Percentiles rank a stretch among this genome's conserved stretches.
Conservation (phyloP, 495 filamentous ascomycete species). For the Glutinoglossum americanum region DNA sequence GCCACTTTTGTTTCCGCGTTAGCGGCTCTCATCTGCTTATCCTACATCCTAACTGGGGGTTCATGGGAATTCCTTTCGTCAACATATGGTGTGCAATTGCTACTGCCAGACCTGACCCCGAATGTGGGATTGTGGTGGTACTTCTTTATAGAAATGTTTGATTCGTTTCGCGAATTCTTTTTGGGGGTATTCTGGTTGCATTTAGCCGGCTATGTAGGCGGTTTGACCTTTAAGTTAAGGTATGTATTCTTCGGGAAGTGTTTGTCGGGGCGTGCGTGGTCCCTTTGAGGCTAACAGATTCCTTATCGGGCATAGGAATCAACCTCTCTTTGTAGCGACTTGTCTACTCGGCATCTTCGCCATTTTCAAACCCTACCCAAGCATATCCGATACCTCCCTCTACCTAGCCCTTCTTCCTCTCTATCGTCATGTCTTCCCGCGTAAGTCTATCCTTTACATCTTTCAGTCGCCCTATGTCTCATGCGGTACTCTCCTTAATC, state of each 20-base stretch:
- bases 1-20: slow-evolving; percentile 24
- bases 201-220: slow-evolving; percentile 67
- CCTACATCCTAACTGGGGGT: slow-evolving; percentile 49
- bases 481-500: not conserved
- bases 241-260: slow-evolving; percentile 9
- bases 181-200: slow-evolving; percentile 96
- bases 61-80: slow-evolving; percentile 71
- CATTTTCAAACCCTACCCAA: slow-evolving; percentile 92
- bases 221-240: slow-evolving; percentile 56
- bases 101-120: slow-evolving; percentile 80
- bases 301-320: slow-evolving; percentile 17
- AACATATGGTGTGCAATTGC: slow-evolving; percentile 79
- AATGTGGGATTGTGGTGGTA: slow-evolving; percentile 99
- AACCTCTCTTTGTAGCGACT: slow-evolving; percentile 69
- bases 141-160: slow-evolving; percentile 99
- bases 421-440: slow-evolving; percentile 83
- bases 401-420: slow-evolving; percentile 67
- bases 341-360: slow-evolving; percentile 70
- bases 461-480: not conserved
- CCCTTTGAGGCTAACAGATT: not conserved
- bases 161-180: slow-evolving; percentile 93
- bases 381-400: slow-evolving; percentile 65
- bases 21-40: slow-evolving; percentile 40
- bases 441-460: slow-evolving; percentile 26
- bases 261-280: not conserved